Evolutionary conservation across 352 stramenopile species (phyloP).

Genomic region (Aphanomyces stellatus): DNA sequence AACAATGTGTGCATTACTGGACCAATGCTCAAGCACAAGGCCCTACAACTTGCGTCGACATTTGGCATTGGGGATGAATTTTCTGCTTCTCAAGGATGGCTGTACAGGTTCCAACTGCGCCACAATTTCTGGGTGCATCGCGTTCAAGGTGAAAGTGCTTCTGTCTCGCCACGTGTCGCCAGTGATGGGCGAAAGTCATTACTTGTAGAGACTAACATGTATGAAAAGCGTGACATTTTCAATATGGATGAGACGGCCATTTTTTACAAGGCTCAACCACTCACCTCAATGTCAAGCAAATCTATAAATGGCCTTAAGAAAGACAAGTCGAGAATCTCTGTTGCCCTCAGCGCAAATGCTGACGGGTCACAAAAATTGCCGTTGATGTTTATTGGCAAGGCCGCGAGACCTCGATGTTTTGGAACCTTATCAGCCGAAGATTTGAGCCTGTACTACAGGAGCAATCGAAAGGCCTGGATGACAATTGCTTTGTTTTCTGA

Average conservation of each 20-base stretch:
- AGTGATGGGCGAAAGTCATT: not conserved
- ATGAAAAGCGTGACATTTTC: not conserved
- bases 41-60: not conserved
- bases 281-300: not conserved
- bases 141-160: not conserved
- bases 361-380: not conserved
- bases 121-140: not conserved
- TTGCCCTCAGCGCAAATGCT: not conserved
- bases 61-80: not conserved
- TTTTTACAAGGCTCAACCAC: not conserved
- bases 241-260: not conserved
- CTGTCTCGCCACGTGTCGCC: not conserved
- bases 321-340: not conserved
- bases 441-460: not conserved
- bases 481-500: not conserved
- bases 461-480: not conserved
- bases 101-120: not conserved
- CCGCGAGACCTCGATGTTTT: not conserved
- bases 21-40: not conserved
- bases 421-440: not conserved
- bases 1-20: slow-evolving; percentile 2
- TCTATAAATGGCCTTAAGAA: not conserved
- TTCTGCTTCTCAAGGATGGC: not conserved
- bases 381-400: not conserved
- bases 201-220: not conserved